phyloP scores from a whole-genome alignment of 345 rosid genomes.

The Abelmoschus esculentus region DNA sequence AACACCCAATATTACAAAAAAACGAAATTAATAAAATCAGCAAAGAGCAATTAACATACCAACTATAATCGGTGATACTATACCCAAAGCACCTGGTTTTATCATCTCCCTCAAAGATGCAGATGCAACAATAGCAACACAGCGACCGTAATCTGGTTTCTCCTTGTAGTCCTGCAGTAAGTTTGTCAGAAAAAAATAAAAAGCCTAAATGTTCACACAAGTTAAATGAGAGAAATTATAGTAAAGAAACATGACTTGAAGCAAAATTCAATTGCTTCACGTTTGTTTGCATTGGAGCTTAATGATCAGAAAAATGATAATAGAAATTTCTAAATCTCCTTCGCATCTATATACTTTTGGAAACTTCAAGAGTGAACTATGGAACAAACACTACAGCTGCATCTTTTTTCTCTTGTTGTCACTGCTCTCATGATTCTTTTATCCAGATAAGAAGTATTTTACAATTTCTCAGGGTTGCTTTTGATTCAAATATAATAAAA shows the following conservation, averaged over 20 bases:
- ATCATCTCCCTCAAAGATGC: conserved; percentile 96
- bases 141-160: conserved; percentile 96
- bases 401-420: background rate
- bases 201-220: background rate
- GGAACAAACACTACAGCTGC: background rate
- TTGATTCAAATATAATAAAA: background rate
- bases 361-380: background rate
- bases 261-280: background rate
- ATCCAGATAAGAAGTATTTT: background rate
- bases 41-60: conserved; percentile 36
- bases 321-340: background rate
- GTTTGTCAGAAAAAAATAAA: background rate
- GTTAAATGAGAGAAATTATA: background rate
- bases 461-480: background rate
- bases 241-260: background rate
- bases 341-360: background rate
- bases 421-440: background rate
- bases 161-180: conserved; percentile 72
- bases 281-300: background rate
- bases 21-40: background rate
- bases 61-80: conserved; percentile 72
- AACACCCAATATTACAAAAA: background rate
- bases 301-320: background rate
- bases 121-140: conserved; percentile 97
- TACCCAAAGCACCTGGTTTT: conserved; percentile 93